A percentile compares a stretch with the other conserved stretches of the same genome.
phyloP scores from a whole-genome alignment of 2,329 filamentous ascomycete genomes.

The Aspergillus sp. region DNA sequence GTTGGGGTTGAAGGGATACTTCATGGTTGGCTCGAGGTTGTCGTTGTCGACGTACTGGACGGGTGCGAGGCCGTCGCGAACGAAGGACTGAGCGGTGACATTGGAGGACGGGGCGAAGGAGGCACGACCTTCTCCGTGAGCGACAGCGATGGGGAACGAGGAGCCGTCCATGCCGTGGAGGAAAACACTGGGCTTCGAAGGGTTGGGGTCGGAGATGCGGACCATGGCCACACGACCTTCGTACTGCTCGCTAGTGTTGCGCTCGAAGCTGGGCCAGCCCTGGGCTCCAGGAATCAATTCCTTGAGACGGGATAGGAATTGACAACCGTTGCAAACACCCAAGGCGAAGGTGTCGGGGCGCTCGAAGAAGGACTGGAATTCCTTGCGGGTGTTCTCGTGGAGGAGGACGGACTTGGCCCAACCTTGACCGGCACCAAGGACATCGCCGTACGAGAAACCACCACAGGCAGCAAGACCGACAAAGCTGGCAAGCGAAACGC shows the following conservation, averaged over 20 bases:
- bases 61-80: slow-evolving; percentile 65
- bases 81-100: slow-evolving; percentile 46
- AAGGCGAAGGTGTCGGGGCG: slow-evolving; percentile 86
- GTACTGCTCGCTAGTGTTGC: slow-evolving; percentile 83
- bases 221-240: slow-evolving; percentile 87
- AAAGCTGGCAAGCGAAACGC: slow-evolving; percentile 75
- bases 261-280: slow-evolving; percentile 80
- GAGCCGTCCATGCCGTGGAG: slow-evolving; percentile 82
- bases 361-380: slow-evolving; percentile 82
- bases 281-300: slow-evolving; percentile 78
- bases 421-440: slow-evolving; percentile 89
- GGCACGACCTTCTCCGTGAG: slow-evolving; percentile 87
- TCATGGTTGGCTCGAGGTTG: slow-evolving; percentile 63
- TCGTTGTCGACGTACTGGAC: slow-evolving; percentile 84
- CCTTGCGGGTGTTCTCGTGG: slow-evolving; percentile 67
- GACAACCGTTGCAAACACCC: slow-evolving; percentile 95
- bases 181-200: slow-evolving; percentile 67
- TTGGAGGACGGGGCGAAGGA: slow-evolving; percentile 55
- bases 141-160: slow-evolving; percentile 77
- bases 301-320: slow-evolving; percentile 82
- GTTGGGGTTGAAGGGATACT: slow-evolving; percentile 87
- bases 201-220: slow-evolving; percentile 61
- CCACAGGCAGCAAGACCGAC: slow-evolving; percentile 90
- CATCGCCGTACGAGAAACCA: slow-evolving; percentile 92
- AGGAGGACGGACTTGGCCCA: slow-evolving; percentile 93